Evolutionary conservation across 139 green algal species (phyloP).

Genomic region (Chlamydomonas incerta): DNA sequence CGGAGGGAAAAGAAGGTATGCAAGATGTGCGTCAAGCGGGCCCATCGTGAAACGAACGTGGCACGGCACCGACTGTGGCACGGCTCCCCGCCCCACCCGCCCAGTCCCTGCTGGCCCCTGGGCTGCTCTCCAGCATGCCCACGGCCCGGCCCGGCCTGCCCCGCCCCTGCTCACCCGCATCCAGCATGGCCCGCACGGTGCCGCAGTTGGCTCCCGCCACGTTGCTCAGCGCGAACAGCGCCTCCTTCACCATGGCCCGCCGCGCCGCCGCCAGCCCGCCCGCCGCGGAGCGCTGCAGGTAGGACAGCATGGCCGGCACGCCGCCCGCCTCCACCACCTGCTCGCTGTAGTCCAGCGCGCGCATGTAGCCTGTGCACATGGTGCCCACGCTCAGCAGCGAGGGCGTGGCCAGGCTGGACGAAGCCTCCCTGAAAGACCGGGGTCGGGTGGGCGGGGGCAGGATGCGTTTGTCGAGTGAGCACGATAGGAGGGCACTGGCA

Average conservation of each 20-base stretch:
- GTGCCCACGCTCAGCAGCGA: slow-evolving; percentile 20
- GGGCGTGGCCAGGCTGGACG: slow-evolving; percentile 6
- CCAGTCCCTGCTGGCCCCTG: too few relatives aligned
- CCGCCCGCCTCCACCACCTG: slow-evolving; percentile 38
- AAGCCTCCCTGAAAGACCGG: neutral
- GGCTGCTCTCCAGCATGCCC: too few relatives aligned
- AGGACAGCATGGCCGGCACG: slow-evolving; percentile 35
- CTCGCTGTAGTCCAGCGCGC: slow-evolving; percentile 21
- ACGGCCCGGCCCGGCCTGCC: too few relatives aligned
- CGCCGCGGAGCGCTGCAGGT: neutral
- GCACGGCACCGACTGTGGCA: too few relatives aligned
- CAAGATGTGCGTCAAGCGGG: too few relatives aligned
- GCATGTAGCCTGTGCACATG: slow-evolving; percentile 46
- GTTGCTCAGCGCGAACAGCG: slow-evolving; percentile 32
- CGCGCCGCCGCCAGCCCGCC: too few relatives aligned
- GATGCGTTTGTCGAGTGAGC: neutral
- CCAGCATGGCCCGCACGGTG: slow-evolving; percentile 22
- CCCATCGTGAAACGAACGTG: too few relatives aligned
- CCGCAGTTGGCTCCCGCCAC: slow-evolving; percentile 25
- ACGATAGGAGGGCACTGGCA: too few relatives aligned
- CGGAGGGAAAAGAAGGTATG: too few relatives aligned
- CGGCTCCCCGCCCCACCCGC: too few relatives aligned
- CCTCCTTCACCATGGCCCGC: slow-evolving; percentile 16
- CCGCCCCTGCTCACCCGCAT: slow-evolving; percentile 4
- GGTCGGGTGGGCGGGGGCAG: neutral